Evolutionary conservation across 208 protist species (phyloP).

Genomic region (Leishmania lainsoni): DNA sequence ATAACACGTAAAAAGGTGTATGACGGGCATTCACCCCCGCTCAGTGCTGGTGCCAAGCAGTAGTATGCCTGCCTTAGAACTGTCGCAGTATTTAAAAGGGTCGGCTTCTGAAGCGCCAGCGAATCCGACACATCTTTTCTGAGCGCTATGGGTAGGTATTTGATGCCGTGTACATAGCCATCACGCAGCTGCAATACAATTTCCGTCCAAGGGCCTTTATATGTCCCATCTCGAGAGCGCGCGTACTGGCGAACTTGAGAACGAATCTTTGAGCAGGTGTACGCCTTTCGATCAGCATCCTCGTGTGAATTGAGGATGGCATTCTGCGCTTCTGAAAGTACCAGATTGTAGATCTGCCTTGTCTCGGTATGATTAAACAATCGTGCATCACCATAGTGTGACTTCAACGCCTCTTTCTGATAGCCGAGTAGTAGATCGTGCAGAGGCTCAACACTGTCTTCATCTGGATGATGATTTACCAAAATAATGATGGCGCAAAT

Average conservation of each 20-base stretch:
- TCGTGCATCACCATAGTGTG: constrained; percentile 37
- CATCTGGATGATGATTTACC: constrained; percentile 21
- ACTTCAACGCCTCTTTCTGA: constrained; percentile 25
- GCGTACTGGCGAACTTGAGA: constrained; percentile 50
- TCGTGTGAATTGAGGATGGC: constrained; percentile 16
- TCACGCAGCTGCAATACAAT: constrained; percentile 63
- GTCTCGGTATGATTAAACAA: constrained; percentile 48
- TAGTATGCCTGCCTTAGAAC: constrained; percentile 42
- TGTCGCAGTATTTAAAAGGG: constrained; percentile 38
- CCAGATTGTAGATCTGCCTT: constrained; percentile 41
- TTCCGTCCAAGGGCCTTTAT: constrained; percentile 35
- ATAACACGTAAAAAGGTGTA: constrained; percentile 63
- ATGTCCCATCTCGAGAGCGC: constrained; percentile 51
- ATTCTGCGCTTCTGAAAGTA: constrained; percentile 42
- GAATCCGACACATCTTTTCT: constrained; percentile 39
- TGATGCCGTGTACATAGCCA: constrained; percentile 57
- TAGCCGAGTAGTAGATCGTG: constrained; percentile 14
- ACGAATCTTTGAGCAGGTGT: constrained; percentile 46
- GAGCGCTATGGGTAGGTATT: constrained; percentile 41
- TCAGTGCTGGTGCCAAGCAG: constrained; percentile 49
- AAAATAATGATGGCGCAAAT: constrained; percentile 9
- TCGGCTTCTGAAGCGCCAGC: constrained; percentile 19
- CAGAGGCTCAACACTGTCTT: constrained; percentile 20
- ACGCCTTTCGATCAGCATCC: constrained; percentile 21
- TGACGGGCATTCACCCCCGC: constrained; percentile 51